A percentile compares a stretch with the other conserved stretches of the same genome.
These are phyloP conservation scores for Ogataea dorogensis DNA, from an alignment of 805 yeast genomes.

Conservation along the genomic window DNA sequence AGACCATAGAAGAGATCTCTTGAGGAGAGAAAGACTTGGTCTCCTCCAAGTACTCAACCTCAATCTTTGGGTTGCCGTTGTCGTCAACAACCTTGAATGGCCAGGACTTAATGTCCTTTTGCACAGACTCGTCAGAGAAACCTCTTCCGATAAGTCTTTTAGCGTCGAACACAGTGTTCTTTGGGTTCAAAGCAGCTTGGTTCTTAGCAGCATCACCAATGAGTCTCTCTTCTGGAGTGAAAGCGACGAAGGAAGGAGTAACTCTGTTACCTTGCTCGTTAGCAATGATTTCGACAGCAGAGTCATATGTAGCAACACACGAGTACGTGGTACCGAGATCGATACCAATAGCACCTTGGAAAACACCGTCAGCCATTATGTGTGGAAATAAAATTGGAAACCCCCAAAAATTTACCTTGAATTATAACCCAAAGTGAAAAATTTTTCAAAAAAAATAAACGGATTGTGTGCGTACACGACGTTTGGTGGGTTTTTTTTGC, in stretches of 20 bases:
- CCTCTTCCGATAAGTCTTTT: slow-evolving; percentile 94
- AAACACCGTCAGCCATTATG: slow-evolving; percentile 95
- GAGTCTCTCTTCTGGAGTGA: slow-evolving; percentile 88
- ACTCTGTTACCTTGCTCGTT: slow-evolving; percentile 99
- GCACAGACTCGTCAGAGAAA: slow-evolving; percentile 76
- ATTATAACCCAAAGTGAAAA: slow-evolving; percentile 17
- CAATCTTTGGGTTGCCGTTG: slow-evolving; percentile 82
- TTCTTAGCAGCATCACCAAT: slow-evolving; percentile 98
- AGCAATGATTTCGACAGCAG: slow-evolving; percentile 78
- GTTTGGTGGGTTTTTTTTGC: slow-evolving; percentile 3
- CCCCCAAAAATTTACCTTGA: slow-evolving; percentile 10
- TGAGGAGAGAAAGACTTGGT: slow-evolving; percentile 89
- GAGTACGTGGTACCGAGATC: slow-evolving; percentile 89
- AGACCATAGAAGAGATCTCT: slow-evolving; percentile 88
- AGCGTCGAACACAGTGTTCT: slow-evolving; percentile 86
- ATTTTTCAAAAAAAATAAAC: slow-evolving; percentile 20
- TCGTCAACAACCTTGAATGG: slow-evolving; percentile 84
- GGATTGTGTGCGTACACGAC: slow-evolving; percentile 6
- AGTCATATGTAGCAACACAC: slow-evolving; percentile 74
- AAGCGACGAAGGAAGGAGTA: slow-evolving; percentile 94
- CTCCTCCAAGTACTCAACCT: slow-evolving; percentile 95
- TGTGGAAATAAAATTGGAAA: slow-evolving; percentile 12
- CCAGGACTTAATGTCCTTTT: slow-evolving; percentile 85
- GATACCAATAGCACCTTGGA: slow-evolving; percentile 99
- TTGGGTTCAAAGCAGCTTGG: slow-evolving; percentile 93